These are phyloP conservation scores for Flagelloscypha sp. DNA, from an alignment of 768 basidiomycete genomes.

Conservation along the genomic window DNA sequence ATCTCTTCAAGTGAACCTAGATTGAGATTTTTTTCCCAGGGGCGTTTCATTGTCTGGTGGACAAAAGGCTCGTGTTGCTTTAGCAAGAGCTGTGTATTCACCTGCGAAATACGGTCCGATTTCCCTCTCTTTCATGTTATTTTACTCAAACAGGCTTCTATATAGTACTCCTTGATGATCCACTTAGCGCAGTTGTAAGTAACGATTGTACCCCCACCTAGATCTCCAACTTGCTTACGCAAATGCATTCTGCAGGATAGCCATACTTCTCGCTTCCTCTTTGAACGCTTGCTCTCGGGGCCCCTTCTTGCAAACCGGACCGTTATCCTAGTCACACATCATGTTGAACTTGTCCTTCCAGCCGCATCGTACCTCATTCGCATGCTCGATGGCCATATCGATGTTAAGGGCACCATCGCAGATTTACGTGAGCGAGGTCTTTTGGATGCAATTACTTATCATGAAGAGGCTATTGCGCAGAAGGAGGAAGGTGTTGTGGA, in stretches of 20 bases:
- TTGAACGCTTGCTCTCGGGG: constrained; percentile 57
- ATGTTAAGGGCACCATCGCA: constrained; percentile 59
- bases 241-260: constrained; percentile 45
- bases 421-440: constrained; percentile 56
- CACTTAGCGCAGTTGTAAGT: constrained; percentile 73
- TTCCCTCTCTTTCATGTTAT: constrained; percentile 1
- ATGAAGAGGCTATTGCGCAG: constrained; percentile 40
- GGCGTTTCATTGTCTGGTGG: constrained; percentile 76
- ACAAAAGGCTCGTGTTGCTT: constrained; percentile 59
- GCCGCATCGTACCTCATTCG: constrained; percentile 66
- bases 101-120: neutral
- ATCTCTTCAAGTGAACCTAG: constrained; percentile 3
- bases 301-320: constrained; percentile 61
- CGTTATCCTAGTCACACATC: constrained; percentile 73
- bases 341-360: constrained; percentile 75
- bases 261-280: constrained; percentile 56
- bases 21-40: constrained; percentile 19
- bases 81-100: constrained; percentile 41
- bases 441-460: constrained; percentile 49
- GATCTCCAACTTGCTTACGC: too few relatives aligned
- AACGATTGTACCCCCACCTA: too few relatives aligned
- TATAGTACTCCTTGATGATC: constrained; percentile 79
- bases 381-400: constrained; percentile 76
- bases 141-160: constrained; percentile 11
- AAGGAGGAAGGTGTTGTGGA: constrained; percentile 34